Evolutionary conservation across 768 basidiomycete species (phyloP).

Genomic region (Hysterangium stoloniferum): DNA sequence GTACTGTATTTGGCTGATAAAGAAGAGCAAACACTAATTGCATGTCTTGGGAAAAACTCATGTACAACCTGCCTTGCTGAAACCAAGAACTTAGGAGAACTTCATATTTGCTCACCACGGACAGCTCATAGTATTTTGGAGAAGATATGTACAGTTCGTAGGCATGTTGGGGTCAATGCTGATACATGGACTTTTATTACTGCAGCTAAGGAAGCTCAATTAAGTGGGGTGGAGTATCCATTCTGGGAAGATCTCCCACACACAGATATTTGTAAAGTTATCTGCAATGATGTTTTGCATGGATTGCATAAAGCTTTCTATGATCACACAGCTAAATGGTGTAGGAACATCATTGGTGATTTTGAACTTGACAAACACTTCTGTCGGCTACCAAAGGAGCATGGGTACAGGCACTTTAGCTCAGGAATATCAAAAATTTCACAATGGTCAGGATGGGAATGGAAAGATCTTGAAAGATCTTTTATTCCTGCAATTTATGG

Average conservation of each 20-base stretch:
- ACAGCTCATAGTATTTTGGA: not conserved
- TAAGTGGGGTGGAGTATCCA: not conserved
- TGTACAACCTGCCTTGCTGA: constrained; percentile 13
- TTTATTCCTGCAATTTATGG: constrained; percentile 21
- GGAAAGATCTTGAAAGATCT: constrained; percentile 25
- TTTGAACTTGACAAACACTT: constrained; percentile 33
- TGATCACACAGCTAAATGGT: constrained; percentile 20
- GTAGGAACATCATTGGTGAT: constrained; percentile 11
- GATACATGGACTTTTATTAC: not conserved
- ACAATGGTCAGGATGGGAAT: constrained; percentile 38
- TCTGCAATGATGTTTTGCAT: not conserved
- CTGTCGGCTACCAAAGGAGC: constrained; percentile 23
- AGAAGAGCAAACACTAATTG: constrained; percentile 12
- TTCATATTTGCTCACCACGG: not conserved
- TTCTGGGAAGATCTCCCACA: constrained; percentile 15
- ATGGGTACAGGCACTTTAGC: constrained; percentile 31
- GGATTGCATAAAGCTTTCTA: constrained; percentile 11
- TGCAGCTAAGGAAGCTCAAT: not conserved
- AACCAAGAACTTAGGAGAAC: not conserved
- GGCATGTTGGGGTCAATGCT: not conserved
- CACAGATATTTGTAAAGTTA: constrained; percentile 11
- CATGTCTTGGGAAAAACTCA: constrained; percentile 8
- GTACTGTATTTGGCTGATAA: constrained; percentile 20
- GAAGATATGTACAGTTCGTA: constrained; percentile 1
- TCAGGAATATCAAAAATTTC: constrained; percentile 33